Conservation (phyloP, 1,284 basidiomycete species). For the Moniliophthora roreri region DNA sequence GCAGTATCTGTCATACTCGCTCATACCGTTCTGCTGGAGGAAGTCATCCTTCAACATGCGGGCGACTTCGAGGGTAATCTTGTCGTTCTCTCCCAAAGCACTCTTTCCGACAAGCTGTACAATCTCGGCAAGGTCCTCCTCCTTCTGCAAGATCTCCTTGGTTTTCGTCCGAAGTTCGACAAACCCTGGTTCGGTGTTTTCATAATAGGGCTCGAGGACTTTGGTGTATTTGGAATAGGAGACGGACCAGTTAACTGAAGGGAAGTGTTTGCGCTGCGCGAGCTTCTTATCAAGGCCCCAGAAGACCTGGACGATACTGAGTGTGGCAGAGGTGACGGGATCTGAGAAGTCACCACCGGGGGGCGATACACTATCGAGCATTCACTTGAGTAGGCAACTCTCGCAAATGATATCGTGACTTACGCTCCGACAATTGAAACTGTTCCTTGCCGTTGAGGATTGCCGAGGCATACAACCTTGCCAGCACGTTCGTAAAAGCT, state of each 20-base stretch:
- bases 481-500: constrained; percentile 99
- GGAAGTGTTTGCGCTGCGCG: constrained; percentile 97
- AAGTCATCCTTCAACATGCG: constrained; percentile 98
- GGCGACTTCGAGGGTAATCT: constrained; percentile 97
- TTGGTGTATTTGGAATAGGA: constrained; percentile 99
- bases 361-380: constrained; percentile 88
- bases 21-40: constrained; percentile 98
- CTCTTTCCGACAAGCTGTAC: constrained; percentile 99
- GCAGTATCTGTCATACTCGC: constrained; percentile 96
- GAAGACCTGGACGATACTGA: constrained; percentile 99
- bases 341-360: constrained; percentile 99
- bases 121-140: constrained; percentile 97
- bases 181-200: constrained; percentile 89
- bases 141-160: constrained; percentile 98
- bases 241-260: constrained; percentile 98
- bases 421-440: constrained; percentile 99
- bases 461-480: constrained; percentile 91
- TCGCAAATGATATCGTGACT: constrained; percentile 36
- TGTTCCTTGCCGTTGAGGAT: constrained; percentile 86
- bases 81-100: constrained; percentile 96
- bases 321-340: constrained; percentile 95
- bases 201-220: constrained; percentile 93
- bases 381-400: constrained; percentile 14
- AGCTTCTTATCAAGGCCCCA: constrained; percentile 96
- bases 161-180: constrained; percentile 89